Evolutionary conservation across 257 asterid genomes (phyloP), one percentile per base, ranked within the genome.

Genomic region (Solanum tacnaense): DNA sequence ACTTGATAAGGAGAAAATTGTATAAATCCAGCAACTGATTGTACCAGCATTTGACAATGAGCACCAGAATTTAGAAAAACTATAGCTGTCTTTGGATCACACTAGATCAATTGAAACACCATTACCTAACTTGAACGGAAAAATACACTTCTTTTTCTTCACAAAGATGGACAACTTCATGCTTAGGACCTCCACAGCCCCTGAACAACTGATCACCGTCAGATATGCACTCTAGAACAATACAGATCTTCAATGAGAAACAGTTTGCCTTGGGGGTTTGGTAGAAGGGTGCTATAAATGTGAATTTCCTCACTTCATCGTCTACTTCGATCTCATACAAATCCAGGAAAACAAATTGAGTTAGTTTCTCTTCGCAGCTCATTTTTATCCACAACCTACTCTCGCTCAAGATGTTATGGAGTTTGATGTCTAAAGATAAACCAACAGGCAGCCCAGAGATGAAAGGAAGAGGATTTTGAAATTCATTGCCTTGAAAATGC

Each of bases 381-480:
- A 94, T 91, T 75, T 89, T 92, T 89, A 96, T 88, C 98, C 98
- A 96, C 85, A 96, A 58, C 89, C 94, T 92, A 84, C 89, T 89
- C 85, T 93, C 94, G 38, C 44, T 49, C 11, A 93, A 86, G 21
- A 93, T 39, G 88, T 95, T 93, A 87, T 87, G 60, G 89, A 94
- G 72, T 34, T 86, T 90, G 90, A 96, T 92, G 70, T 91, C 92
- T 23, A 94, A 56, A 2, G 98, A 96, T 87, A 97, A 87, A 56
- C 98, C 98, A 62, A 93, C 98, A 56, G 98, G 98, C 72, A 97
- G 92, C 81, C 96, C 96, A 5, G 94, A 52, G 89, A 95, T 58
- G 88, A 92, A 97, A 87, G 92, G 92, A 76, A 94, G 91, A 60
- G 98, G 98, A 84, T 92, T 91, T 79, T 91, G 92, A 89, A 90